phyloP scores from a whole-genome alignment of 192 early-diverging fungal genomes.

The Entophlyctis helioformis region DNA sequence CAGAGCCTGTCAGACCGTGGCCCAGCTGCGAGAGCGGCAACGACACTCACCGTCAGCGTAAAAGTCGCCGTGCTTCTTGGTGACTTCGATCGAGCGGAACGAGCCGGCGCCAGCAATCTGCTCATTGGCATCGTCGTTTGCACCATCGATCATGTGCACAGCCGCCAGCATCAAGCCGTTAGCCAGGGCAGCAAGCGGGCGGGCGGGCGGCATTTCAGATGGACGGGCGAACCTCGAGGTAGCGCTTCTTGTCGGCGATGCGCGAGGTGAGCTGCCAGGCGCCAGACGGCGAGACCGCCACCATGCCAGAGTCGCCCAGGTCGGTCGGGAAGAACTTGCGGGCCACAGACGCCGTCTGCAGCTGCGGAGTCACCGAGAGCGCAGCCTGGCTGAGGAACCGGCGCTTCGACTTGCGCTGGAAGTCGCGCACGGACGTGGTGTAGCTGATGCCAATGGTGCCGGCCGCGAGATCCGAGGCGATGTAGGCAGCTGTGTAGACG shows the following conservation, averaged over 20 bases:
- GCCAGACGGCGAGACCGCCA: background rate
- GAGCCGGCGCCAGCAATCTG: too few relatives aligned
- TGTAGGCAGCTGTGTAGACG: constrained; percentile 3
- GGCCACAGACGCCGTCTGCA: background rate
- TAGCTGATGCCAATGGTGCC: background rate
- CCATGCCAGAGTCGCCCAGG: background rate
- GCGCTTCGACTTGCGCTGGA: constrained; percentile 3
- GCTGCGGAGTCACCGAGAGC: background rate
- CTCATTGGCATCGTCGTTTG: too few relatives aligned
- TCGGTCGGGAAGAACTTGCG: constrained; percentile 5
- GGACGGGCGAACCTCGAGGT: background rate
- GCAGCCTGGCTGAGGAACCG: constrained; percentile 1
- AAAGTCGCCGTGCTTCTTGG: constrained; percentile 54
- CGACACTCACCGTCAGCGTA: constrained; percentile 43
- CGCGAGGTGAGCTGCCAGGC: background rate
- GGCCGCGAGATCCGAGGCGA: constrained; percentile 1
- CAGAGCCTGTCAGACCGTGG: background rate
- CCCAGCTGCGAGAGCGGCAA: background rate
- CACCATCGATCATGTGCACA: too few relatives aligned
- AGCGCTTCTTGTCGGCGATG: background rate
- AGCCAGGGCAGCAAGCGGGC: background rate
- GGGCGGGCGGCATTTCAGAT: background rate
- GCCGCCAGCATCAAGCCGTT: too few relatives aligned
- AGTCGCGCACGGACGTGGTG: constrained; percentile 2
- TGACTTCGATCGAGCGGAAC: constrained; percentile 49